A percentile compares a stretch with the other conserved stretches of the same genome.
phyloP scores from a whole-genome alignment of 805 yeast genomes.

The Yarrowia sp. region DNA sequence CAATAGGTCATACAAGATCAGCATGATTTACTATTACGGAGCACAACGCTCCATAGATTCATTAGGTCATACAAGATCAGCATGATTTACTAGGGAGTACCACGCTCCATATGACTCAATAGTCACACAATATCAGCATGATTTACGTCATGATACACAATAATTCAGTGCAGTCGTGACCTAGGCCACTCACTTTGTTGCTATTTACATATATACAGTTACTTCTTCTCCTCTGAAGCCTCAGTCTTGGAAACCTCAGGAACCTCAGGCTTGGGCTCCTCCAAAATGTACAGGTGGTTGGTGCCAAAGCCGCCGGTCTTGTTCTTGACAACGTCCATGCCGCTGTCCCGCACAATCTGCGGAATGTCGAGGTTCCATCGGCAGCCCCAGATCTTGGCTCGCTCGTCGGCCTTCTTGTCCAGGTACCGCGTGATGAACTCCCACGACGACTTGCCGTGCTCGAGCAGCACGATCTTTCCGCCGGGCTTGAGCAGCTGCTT shows the following conservation, averaged over 20 bases:
- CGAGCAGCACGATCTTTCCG: constrained; percentile 82
- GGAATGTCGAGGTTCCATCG: constrained; percentile 96
- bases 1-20: no score
- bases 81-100: no score
- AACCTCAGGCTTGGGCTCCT: background rate
- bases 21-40: no score
- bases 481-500: constrained; percentile 73
- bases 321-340: constrained; percentile 77
- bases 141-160: no score
- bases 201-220: constrained; percentile 24
- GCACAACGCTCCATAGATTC: no score
- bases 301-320: constrained; percentile 86
- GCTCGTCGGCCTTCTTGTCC: constrained; percentile 77
- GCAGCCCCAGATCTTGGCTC: constrained; percentile 93
- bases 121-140: no score
- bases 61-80: no score
- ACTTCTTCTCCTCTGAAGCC: background rate
- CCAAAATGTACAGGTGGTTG: constrained; percentile 49
- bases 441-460: constrained; percentile 88
- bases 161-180: no score
- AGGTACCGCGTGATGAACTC: constrained; percentile 73
- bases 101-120: no score
- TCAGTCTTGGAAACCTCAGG: no score
- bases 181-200: no score
- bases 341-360: constrained; percentile 77